Conservation (phyloP, 345 rosid species). For the Erucastrum elatum region DNA sequence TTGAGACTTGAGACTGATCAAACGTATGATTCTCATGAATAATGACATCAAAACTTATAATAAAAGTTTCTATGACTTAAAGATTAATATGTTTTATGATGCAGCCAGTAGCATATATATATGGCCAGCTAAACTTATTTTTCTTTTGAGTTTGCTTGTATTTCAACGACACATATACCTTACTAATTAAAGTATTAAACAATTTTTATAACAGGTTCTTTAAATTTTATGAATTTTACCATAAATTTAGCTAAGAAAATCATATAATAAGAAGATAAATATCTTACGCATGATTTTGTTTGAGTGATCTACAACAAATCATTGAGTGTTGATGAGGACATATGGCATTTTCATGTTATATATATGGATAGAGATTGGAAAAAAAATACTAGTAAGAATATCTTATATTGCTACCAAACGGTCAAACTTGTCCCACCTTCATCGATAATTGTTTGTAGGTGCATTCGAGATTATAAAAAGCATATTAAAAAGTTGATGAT, state of each 20-base stretch:
- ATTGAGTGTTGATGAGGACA: constrained; percentile 25
- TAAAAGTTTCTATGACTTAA: background rate
- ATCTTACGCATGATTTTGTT: background rate
- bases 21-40: constrained; percentile 1
- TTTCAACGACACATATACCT: background rate
- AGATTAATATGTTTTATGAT: background rate
- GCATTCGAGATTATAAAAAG: constrained; percentile 17
- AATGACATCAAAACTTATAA: background rate
- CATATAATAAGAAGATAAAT: background rate
- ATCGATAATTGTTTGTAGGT: constrained; percentile 34
- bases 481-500: constrained; percentile 36
- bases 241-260: background rate
- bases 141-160: background rate
- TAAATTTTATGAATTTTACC: background rate
- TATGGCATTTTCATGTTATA: constrained; percentile 16
- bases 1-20: background rate
- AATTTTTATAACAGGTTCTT: background rate
- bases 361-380: constrained; percentile 15
- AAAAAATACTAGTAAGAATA: constrained; percentile 16
- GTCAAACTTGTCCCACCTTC: constrained; percentile 39
- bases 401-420: constrained; percentile 36
- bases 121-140: background rate
- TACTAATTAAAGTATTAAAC: background rate
- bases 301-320: constrained; percentile 9
- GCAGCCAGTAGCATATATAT: background rate